Base-by-base conservation (phyloP, 2,329 filamentous ascomycete species). In the Mollisia scopiformis region DNA sequence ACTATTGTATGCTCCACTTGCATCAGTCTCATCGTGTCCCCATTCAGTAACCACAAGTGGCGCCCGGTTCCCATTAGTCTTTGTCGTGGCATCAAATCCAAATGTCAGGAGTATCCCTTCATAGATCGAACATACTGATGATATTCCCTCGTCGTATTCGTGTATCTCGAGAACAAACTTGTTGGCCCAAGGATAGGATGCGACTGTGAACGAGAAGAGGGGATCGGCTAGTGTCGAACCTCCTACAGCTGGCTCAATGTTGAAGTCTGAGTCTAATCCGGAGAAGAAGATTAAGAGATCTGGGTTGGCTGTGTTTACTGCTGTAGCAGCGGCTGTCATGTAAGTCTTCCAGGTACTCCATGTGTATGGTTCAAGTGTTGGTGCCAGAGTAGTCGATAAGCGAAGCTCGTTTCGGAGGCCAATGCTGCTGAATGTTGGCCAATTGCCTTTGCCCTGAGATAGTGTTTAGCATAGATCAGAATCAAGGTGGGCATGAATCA, bases 151-250 rank as follows among this genome's bases (percentile, higher is more conserved):
- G 52, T 79, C 74, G 65, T 82, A 82, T 59, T 79, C 79, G 69
- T 82, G 79, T 3, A 82, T 65, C 58, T 83, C 80, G 5, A 81
- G 74, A 0, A 80, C 78, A 2, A 81, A 68, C 58, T 81, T 81
- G 55, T 79, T 68, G 0, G 71, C 67, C 59, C 75, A 82, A 1
- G 64, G 58, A 65, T 78, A 80, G 27, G 73, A 68, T 1, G 66
- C 57, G 4, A 75, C 69, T 2, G 66, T 63, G 67, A 82, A 81
- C 8, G 37, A 57, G 55, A 62, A 65, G 0, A 35, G 46, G 2
- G 60, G 58, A 3, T 64, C 66, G 0, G 59, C 54, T 4, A 60
- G 52, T 0, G 66, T 59, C 7, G 59, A 54, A 0, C 61, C 65
- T 3, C 53, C 59, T 11, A 61, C 60, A 2, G 57, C 53, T 16